Evolutionary conservation across 495 filamentous ascomycete genomes (phyloP).

Genomic region (Aspergillus sclerotioniger): DNA sequence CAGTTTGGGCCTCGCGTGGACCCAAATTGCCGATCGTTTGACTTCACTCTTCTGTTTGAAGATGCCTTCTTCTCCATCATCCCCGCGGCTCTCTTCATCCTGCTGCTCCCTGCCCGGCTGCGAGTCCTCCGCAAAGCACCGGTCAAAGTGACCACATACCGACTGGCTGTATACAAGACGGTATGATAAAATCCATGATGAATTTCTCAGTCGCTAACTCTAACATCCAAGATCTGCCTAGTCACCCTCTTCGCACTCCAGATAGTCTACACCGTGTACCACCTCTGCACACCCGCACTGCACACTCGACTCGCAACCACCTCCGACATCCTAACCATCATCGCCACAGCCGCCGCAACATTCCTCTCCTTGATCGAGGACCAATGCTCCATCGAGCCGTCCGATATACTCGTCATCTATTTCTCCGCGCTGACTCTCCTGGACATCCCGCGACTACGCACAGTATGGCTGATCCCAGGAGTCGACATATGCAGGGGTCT

Average conservation of each 20-base stretch:
- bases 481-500: constrained; percentile 9
- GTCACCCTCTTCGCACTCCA: constrained; percentile 24
- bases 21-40: constrained; percentile 29
- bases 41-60: constrained; percentile 38
- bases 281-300: constrained; percentile 12
- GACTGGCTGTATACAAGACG: constrained; percentile 26
- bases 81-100: constrained; percentile 29
- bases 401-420: constrained; percentile 32
- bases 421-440: constrained; percentile 25
- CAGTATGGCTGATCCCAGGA: constrained; percentile 24
- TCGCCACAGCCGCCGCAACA: constrained; percentile 13
- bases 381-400: constrained; percentile 32
- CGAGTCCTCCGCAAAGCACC: constrained; percentile 20
- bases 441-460: constrained; percentile 27
- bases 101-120: constrained; percentile 24
- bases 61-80: constrained; percentile 29
- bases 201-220: neutral
- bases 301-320: neutral
- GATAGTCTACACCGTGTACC: constrained; percentile 23
- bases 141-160: constrained; percentile 28
- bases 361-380: constrained; percentile 32
- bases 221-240: neutral
- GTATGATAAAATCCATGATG: neutral
- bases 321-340: constrained; percentile 17
- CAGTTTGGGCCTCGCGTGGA: constrained; percentile 29